Evolutionary conservation across 1,284 basidiomycete species (phyloP).

Genomic region (Cutaneotrichosporon cavernicola): DNA sequence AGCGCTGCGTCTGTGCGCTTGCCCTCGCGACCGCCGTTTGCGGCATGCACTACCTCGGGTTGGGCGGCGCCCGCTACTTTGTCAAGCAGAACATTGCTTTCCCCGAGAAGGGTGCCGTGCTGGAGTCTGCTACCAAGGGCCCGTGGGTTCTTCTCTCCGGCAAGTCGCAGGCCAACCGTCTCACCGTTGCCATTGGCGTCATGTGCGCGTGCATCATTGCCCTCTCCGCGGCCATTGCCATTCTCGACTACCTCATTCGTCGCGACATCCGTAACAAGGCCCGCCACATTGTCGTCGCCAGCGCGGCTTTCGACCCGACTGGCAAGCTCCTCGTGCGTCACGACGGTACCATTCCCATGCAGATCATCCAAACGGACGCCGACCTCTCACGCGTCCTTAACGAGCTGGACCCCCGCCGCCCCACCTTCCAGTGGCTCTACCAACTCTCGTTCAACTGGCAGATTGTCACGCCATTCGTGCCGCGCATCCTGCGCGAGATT

Average conservation of each 20-base stretch:
- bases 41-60: conserved; percentile 58
- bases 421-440: conserved; percentile 59
- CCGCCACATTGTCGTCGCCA: conserved; percentile 56
- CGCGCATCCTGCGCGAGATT: conserved; percentile 49
- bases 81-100: conserved; percentile 31
- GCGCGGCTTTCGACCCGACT: conserved; percentile 56
- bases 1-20: conserved; percentile 53
- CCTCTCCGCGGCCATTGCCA: conserved; percentile 52
- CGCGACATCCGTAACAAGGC: conserved; percentile 53
- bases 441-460: conserved; percentile 57
- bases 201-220: conserved; percentile 57
- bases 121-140: neutral
- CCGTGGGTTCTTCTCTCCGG: conserved; percentile 12
- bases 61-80: conserved; percentile 55
- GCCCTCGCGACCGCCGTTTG: conserved; percentile 55
- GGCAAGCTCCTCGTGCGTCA: conserved; percentile 56
- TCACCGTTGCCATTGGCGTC: conserved; percentile 55
- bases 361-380: conserved; percentile 56
- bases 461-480: conserved; percentile 54
- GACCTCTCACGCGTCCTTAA: conserved; percentile 54
- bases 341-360: conserved; percentile 57
- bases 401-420: conserved; percentile 55
- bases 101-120: neutral
- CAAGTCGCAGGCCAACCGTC: conserved; percentile 27
- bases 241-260: conserved; percentile 50